phyloP scores from a whole-genome alignment of 1,284 basidiomycete species.

The Athelia sp. region DNA sequence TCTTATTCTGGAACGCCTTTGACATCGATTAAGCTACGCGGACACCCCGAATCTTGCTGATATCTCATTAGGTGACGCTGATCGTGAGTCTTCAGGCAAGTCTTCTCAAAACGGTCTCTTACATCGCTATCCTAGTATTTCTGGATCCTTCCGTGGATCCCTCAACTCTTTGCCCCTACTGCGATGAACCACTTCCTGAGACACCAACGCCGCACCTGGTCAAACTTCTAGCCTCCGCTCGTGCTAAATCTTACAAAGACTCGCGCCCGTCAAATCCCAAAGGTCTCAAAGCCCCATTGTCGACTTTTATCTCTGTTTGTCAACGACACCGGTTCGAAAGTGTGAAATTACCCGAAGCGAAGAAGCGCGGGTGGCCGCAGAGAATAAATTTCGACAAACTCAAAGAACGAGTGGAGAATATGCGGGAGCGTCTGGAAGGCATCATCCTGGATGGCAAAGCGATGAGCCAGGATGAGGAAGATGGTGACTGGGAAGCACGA shows the following conservation, averaged over 20 bases:
- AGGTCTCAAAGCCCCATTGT: conserved; percentile 61
- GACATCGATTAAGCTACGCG: background rate
- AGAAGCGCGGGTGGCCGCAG: conserved; percentile 68
- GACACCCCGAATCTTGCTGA: conserved; percentile 1
- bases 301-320: conserved; percentile 61
- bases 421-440: conserved; percentile 39
- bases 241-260: conserved; percentile 48
- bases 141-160: conserved; percentile 48
- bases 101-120: conserved; percentile 9
- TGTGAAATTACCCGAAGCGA: conserved; percentile 63
- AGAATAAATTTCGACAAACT: conserved; percentile 58
- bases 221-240: conserved; percentile 46
- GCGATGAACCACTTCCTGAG: conserved; percentile 61
- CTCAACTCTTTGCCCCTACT: conserved; percentile 69
- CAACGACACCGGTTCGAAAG: conserved; percentile 74
- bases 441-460: conserved; percentile 45
- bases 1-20: background rate
- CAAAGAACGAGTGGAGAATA: conserved; percentile 42
- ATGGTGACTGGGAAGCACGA: conserved; percentile 10
- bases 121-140: conserved; percentile 30
- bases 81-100: conserved; percentile 16
- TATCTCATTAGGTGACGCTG: conserved; percentile 14
- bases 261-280: conserved; percentile 64
- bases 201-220: conserved; percentile 56
- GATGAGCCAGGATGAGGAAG: conserved; percentile 7